Conservation (phyloP, 2,329 filamentous ascomycete species). For the Pseudopithomyces chartarum region DNA sequence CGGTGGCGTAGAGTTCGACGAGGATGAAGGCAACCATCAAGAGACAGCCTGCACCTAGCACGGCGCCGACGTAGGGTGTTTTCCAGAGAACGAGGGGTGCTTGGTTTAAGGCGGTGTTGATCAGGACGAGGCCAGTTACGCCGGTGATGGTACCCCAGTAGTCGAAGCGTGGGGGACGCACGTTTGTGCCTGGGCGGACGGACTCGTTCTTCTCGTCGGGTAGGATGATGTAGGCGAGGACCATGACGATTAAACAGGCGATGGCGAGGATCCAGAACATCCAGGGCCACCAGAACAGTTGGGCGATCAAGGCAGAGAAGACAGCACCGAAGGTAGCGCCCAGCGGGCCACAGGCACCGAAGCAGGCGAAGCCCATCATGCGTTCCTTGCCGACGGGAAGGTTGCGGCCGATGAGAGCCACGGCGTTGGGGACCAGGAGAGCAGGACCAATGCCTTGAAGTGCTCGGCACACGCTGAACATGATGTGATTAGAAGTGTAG, state of each 20-base stretch:
- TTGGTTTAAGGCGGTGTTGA: constrained; percentile 71
- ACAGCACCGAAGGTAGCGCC: constrained; percentile 50
- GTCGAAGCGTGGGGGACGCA: constrained; percentile 41
- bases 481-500: constrained; percentile 40
- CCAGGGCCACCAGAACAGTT: constrained; percentile 57
- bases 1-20: constrained; percentile 52
- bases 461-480: constrained; percentile 41
- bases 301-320: constrained; percentile 46
- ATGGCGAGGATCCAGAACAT: constrained; percentile 52
- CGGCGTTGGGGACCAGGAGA: constrained; percentile 65
- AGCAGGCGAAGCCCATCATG: constrained; percentile 62
- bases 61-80: constrained; percentile 58
- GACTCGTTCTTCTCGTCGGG: constrained; percentile 30
- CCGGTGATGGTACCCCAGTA: constrained; percentile 54
- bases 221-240: constrained; percentile 46
- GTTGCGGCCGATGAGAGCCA: constrained; percentile 64
- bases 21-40: constrained; percentile 60
- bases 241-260: constrained; percentile 43
- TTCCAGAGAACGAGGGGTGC: constrained; percentile 63
- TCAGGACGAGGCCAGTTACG: constrained; percentile 61
- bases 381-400: constrained; percentile 63
- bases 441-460: constrained; percentile 61
- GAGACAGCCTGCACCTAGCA: constrained; percentile 61
- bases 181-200: neutral
- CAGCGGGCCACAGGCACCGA: constrained; percentile 54